These are phyloP conservation scores for Yamadazyma kanchanaburiensis DNA, from an alignment of 1,139 yeast species.

Conservation along the genomic window DNA sequence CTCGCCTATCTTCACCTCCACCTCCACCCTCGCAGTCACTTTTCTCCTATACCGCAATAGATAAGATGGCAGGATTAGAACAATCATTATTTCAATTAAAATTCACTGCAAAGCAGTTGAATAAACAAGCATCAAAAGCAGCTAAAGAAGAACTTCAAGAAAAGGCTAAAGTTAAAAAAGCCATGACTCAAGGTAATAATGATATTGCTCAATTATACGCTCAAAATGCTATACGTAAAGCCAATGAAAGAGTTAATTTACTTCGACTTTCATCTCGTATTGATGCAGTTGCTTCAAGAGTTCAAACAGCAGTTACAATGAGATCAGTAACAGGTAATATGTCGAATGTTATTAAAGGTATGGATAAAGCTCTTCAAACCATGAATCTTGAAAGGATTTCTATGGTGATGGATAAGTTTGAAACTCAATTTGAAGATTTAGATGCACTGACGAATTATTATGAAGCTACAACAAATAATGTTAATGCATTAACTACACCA, in stretches of 20 bases:
- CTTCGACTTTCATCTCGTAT: slow-evolving; percentile 83
- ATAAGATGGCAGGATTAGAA: slow-evolving; percentile 43
- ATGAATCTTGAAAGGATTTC: slow-evolving; percentile 94
- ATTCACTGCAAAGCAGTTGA: slow-evolving; percentile 92
- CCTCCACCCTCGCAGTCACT: slow-evolving; percentile 2
- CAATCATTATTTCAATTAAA: slow-evolving; percentile 49
- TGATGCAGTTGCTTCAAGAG: slow-evolving; percentile 94
- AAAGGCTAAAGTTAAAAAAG: slow-evolving; percentile 87
- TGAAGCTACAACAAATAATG: slow-evolving; percentile 84
- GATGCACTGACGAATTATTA: slow-evolving; percentile 93
- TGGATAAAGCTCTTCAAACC: slow-evolving; percentile 94
- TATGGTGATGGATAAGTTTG: slow-evolving; percentile 95
- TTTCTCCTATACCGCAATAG: not conserved
- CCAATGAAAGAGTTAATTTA: slow-evolving; percentile 80
- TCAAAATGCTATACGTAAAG: slow-evolving; percentile 90
- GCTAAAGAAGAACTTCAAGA: slow-evolving; percentile 88
- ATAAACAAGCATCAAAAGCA: slow-evolving; percentile 85
- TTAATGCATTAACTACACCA: slow-evolving; percentile 86
- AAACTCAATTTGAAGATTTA: slow-evolving; percentile 90
- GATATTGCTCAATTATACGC: slow-evolving; percentile 95
- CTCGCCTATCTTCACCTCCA: too few species aligned
- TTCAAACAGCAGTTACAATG: slow-evolving; percentile 98
- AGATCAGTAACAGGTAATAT: slow-evolving; percentile 89
- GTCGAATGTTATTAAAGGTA: slow-evolving; percentile 89
- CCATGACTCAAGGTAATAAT: slow-evolving; percentile 78